A percentile compares a stretch with the other conserved stretches of the same genome.
These are phyloP conservation scores for Solanum medicagineum DNA, from an alignment of 257 asterid genomes.

Conservation along the genomic window DNA sequence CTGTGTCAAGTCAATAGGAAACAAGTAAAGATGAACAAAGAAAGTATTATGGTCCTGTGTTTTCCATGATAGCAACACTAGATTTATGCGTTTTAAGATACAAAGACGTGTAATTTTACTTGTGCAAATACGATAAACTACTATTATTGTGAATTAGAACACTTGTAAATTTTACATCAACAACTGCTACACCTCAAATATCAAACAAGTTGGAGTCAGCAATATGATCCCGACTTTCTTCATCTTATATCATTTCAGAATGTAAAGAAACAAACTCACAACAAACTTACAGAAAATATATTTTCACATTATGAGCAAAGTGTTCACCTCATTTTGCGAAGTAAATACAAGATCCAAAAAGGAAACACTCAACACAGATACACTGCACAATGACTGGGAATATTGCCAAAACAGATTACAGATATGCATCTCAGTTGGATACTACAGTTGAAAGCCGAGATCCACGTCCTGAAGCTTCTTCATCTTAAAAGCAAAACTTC, in stretches of 20 bases:
- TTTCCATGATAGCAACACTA: not conserved
- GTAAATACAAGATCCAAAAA: not conserved
- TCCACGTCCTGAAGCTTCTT: not conserved
- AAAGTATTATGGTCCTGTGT: not conserved
- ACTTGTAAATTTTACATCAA: not conserved
- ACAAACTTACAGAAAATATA: not conserved
- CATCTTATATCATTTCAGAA: not conserved
- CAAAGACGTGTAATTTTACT: not conserved
- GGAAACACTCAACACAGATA: not conserved
- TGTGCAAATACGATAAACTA: not conserved
- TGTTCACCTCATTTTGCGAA: not conserved
- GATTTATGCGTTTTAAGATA: not conserved
- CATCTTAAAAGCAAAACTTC: conserved; percentile 63
- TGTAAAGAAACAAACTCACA: not conserved
- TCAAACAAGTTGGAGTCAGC: not conserved
- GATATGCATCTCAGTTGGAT: not conserved
- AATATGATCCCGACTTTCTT: not conserved
- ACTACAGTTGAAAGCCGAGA: not conserved
- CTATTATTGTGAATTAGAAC: not conserved
- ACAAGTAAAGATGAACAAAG: no score
- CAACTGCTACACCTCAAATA: not conserved
- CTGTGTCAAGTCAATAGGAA: no score
- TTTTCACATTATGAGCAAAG: not conserved
- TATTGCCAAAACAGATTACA: not conserved
- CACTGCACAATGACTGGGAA: not conserved